A percentile compares a stretch with the other conserved stretches of the same genome.
Conservation (phyloP, 108 stramenopile genomes). For the Conticribra weissflogii region DNA sequence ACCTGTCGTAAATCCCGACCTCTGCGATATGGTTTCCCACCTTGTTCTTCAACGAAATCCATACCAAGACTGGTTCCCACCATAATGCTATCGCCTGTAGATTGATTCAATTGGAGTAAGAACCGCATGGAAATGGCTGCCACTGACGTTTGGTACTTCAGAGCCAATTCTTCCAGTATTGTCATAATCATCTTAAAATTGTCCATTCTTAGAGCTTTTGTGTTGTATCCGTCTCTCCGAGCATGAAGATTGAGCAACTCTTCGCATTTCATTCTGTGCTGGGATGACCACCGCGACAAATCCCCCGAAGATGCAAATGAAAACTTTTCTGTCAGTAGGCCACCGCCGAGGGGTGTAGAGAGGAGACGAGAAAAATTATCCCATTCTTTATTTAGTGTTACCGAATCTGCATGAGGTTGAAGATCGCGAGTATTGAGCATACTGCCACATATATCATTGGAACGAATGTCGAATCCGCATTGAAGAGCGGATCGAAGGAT, state of each 20-base stretch:
- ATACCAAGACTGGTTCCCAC: constrained; percentile 33
- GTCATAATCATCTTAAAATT: constrained; percentile 36
- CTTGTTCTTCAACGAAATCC: constrained; percentile 38
- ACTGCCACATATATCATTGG: constrained; percentile 54
- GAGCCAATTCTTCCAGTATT: constrained; percentile 44
- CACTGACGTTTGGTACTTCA: constrained; percentile 67
- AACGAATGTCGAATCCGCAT: constrained; percentile 56
- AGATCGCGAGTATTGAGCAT: constrained; percentile 50
- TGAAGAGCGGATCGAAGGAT: constrained; percentile 28
- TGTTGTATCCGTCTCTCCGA: neutral
- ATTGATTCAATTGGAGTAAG: constrained; percentile 56
- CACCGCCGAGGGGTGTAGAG: constrained; percentile 57
- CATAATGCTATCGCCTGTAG: constrained; percentile 31
- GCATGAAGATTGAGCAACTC: constrained; percentile 9
- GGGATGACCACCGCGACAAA: constrained; percentile 14
- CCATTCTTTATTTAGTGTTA: constrained; percentile 1
- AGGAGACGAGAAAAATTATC: constrained; percentile 20
- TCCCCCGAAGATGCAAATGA: constrained; percentile 3
- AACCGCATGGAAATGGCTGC: constrained; percentile 67
- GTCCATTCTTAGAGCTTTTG: constrained; percentile 12
- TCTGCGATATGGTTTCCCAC: constrained; percentile 32
- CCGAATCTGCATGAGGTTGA: constrained; percentile 22
- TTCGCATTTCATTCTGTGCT: constrained; percentile 21
- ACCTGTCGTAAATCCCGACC: constrained; percentile 55
- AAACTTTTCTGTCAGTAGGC: constrained; percentile 54